Evolutionary conservation across 1,139 yeast species (phyloP).

Genomic region (Candida sanyaensis): DNA sequence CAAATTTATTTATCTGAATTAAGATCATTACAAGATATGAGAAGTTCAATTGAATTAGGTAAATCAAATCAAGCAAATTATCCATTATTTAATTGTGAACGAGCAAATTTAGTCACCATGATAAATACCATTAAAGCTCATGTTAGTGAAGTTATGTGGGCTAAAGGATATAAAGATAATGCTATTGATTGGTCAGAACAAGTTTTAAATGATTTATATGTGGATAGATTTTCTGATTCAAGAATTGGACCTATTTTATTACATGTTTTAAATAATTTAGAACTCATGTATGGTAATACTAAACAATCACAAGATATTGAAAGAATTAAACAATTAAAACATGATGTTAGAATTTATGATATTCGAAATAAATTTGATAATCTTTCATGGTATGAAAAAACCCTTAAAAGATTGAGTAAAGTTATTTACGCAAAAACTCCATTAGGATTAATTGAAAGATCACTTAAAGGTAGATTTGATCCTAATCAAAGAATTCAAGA

Average conservation of each 20-base stretch:
- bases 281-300: slow-evolving; percentile 31
- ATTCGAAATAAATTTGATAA: slow-evolving; percentile 13
- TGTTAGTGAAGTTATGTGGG: slow-evolving; percentile 68
- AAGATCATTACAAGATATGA: slow-evolving; percentile 25
- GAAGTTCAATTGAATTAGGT: slow-evolving; percentile 20
- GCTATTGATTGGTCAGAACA: slow-evolving; percentile 70
- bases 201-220: slow-evolving; percentile 40
- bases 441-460: slow-evolving; percentile 44
- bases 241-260: slow-evolving; percentile 33
- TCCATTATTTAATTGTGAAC: slow-evolving; percentile 41
- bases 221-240: slow-evolving; percentile 29
- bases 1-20: slow-evolving; percentile 42
- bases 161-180: slow-evolving; percentile 48
- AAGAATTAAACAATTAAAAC: slow-evolving; percentile 30
- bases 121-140: slow-evolving; percentile 53
- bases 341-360: slow-evolving; percentile 12
- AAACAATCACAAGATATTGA: slow-evolving; percentile 25
- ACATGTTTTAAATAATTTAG: slow-evolving; percentile 33
- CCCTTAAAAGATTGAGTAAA: slow-evolving; percentile 37
- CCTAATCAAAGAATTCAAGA: slow-evolving; percentile 33
- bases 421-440: slow-evolving; percentile 46
- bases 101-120: slow-evolving; percentile 28
- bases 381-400: slow-evolving; percentile 38
- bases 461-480: slow-evolving; percentile 43
- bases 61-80: slow-evolving; percentile 28